Base-by-base conservation (phyloP, 148 eudicot genomes). In the Cornus suecica region DNA sequence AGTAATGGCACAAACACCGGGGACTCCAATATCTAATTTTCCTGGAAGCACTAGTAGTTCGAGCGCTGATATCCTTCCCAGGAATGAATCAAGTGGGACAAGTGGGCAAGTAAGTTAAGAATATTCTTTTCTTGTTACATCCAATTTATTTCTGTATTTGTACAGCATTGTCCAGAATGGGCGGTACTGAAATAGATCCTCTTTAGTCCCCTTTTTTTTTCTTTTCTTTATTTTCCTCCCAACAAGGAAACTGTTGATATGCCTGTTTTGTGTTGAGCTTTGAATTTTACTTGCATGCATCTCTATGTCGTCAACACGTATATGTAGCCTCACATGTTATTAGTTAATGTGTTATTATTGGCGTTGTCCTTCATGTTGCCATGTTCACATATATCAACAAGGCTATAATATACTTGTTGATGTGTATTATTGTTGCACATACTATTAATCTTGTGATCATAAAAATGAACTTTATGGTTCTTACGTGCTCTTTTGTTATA, bases 91-190 rank as follows among this genome's bases (percentile, higher is more conserved):
- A 65, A 74, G 66, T 69, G 76, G 81, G 73, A 73, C 25, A 58
- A n/a, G 58, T 13, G 29, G 48, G n/a, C 74, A 41, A 70, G 86
- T 80, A 23, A 45, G 83, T 70, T 10, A 34, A 34, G 9, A 58
- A 7, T 20, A 7, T 18, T 20, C 16, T 48, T 2, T 58, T 24
- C 41, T 23, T 30, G 23, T 31, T 31, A 18, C 26, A 9, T 0
- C 24, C 13, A 16, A 29, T 32, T 32, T 28, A 20, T 60, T 32
- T 9, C 51, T 34, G 23, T 45, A 60, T 31, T 26, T 60, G 60
- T 71, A 45, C 28, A 23, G 74, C 65, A n/a, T 45, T 71, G 45
- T 71, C 52, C 67, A 15, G 22, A 61, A 72, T 23, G 22, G 42
- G 45, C 23, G 2, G 5, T 34, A 30, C 10, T 72, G 31, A 11